phyloP scores from a whole-genome alignment of 1,284 basidiomycete genomes.

The Apiotrichum veenhuisii region DNA sequence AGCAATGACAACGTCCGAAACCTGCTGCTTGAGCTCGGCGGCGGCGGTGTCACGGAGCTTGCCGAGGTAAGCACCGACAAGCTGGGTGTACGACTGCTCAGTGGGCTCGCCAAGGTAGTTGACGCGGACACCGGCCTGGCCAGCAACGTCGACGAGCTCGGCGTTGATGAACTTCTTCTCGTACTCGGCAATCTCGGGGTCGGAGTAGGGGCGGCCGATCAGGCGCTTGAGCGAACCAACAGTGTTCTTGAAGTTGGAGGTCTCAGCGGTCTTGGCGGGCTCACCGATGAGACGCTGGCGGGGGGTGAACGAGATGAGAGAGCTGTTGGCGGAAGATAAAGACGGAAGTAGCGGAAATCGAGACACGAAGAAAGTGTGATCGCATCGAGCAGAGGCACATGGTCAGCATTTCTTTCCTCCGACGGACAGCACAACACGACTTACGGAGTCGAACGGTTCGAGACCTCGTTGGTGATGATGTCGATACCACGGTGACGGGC shows the following conservation, averaged over 20 bases:
- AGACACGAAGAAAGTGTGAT: too few relatives aligned
- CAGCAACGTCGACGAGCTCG: conserved; percentile 72
- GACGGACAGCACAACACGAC: conserved; percentile 39
- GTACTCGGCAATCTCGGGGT: conserved; percentile 70
- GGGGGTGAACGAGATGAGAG: conserved; percentile 83
- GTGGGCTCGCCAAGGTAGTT: conserved; percentile 76
- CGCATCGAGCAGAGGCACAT: not conserved
- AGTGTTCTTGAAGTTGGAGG: conserved; percentile 96
- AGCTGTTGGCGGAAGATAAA: conserved; percentile 54
- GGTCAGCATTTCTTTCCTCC: conserved; percentile 6
- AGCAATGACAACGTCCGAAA: conserved; percentile 87
- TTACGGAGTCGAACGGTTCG: conserved; percentile 87
- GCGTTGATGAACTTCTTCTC: conserved; percentile 89
- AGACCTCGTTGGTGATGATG: conserved; percentile 92
- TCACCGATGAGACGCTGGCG: conserved; percentile 87
- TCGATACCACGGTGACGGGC: conserved; percentile 89
- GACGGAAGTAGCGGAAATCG: not conserved
- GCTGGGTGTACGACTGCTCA: conserved; percentile 76
- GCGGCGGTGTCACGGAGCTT: conserved; percentile 81
- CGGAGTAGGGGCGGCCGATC: conserved; percentile 68
- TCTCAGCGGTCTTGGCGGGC: conserved; percentile 90
- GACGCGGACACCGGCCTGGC: conserved; percentile 78
- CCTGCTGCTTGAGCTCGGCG: conserved; percentile 73
- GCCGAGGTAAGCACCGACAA: conserved; percentile 78
- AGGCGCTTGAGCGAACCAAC: conserved; percentile 85